Base-by-base conservation (phyloP, 1,139 yeast species). In the Scheffersomyces titani region DNA sequence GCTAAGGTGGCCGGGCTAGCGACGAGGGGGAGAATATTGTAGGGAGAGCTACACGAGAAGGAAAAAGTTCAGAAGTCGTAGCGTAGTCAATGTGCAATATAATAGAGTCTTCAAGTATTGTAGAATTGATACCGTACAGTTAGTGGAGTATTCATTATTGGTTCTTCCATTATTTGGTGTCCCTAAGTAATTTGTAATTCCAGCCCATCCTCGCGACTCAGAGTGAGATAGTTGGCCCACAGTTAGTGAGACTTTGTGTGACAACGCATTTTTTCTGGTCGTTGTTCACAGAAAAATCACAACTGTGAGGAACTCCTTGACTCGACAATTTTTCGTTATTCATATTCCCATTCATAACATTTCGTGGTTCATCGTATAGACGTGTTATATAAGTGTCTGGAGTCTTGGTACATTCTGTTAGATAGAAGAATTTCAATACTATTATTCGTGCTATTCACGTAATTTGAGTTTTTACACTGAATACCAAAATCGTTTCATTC, bases 141-240 rank as follows among this genome's bases (percentile, higher is more conserved):
- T 6, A 11, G 13, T 30, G 13, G n/a, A 11, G 16, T 30, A 9
- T 30, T 16, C 16, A 6, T 30, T n/a, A n/a, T n/a, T n/a, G n/a
- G 16, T 30, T 30, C 16, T 30, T 5, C 13, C 40, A 11, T 30
- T 11, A 22, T 30, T 30, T 74, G 75, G 59, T 75, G 79, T 40
- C 90, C 87, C 61, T 91, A 87, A 73, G 92, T 94, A 71, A 92
- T 85, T 82, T 72, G 94, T 97, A 74, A 98, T 87, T 74, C 94
- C 98, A 11, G 40, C 40, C 40, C 9, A 16, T 5, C 40, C 40
- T 30, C 16, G 40, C 40, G 9, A 30, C 16, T 30, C 16, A 11
- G 16, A 30, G 16, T 11, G 40, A 30, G 40, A 30, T 30, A 13
- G 16, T 30, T 30, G 40, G 40, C 16, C 40, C 16, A 30, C 16